Evolutionary conservation across 176 grass and related monocot species (phyloP), one percentile per base, ranked within the genome.

Genomic region (Leersia perrieri): DNA sequence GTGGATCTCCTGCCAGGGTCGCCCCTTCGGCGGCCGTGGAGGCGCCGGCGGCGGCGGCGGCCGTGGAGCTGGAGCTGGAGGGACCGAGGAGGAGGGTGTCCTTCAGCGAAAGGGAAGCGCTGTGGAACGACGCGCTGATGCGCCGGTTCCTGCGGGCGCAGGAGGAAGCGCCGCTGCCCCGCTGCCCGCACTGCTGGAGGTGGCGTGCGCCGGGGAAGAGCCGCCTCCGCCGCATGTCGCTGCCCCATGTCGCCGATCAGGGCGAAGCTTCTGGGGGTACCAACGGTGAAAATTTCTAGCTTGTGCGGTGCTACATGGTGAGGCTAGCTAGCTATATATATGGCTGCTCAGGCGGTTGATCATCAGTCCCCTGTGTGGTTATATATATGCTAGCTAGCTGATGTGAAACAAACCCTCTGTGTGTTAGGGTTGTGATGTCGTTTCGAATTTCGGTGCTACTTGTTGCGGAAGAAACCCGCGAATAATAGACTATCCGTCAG

Each of bases 161-260:
- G 75, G 87, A 87, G 28, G 83, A 74, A n/a, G n/a, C n/a, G n/a
- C n/a, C n/a, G 25, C 42, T 70, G 68, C 67, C 75, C 38, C 88
- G 62, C 55, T 83, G 74, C n/a, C n/a, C 55, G 68, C 83, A 15
- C 35, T 51, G 51, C 18, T 15, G 12, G 60, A 28, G 36, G 35
- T 85, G 86, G 90, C 20, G 76, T 33, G 67, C 86, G 55, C 84
- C 70, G 83, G 49, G 86, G 86, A 22, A 76, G 31, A 95, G 92
- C 82, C 84, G 86, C 10, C 75, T 98, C n/a, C 62, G 84, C 9
- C 25, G n/a, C n/a, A 94, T 94, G 90, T 86, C 77, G n/a, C 22
- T 88, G 76, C 75, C 69, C 5, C 67, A 30, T 1, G 74, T 78
- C 66, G 28, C 16, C n/a, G 45, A n/a, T n/a, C n/a, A 58, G 34